These are phyloP conservation scores for Saturnispora galanensis DNA, from an alignment of 805 yeast genomes.

Conservation along the genomic window DNA sequence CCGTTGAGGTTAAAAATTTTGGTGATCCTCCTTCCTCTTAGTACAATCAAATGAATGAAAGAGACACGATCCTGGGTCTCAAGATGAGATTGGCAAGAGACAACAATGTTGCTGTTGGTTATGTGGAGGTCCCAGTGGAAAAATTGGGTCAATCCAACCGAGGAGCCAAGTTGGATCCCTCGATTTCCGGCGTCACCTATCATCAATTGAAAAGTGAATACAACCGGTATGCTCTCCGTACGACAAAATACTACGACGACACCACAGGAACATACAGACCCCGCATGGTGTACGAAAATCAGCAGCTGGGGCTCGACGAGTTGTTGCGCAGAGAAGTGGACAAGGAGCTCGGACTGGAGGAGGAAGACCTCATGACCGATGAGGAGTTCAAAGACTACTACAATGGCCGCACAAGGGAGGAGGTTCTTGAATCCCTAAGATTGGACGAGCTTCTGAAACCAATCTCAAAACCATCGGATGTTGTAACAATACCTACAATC, in stretches of 20 bases:
- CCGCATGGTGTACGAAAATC: conserved; percentile 20
- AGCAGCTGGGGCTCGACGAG: conserved; percentile 19
- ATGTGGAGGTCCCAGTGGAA: conserved; percentile 11
- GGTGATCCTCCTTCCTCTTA: background rate
- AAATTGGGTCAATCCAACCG: conserved; percentile 15
- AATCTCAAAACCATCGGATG: conserved; percentile 68
- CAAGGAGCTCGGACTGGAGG: conserved; percentile 20
- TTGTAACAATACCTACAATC: conserved; percentile 61
- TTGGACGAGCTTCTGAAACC: conserved; percentile 62
- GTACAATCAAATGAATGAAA: background rate
- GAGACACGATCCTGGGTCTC: conserved; percentile 19
- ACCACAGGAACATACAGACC: conserved; percentile 14
- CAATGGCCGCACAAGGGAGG: conserved; percentile 15
- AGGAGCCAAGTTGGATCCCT: conserved; percentile 23
- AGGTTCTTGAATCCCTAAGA: conserved; percentile 39
- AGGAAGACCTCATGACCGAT: conserved; percentile 8
- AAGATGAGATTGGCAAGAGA: conserved; percentile 8
- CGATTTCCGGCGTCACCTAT: conserved; percentile 19
- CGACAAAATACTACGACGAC: conserved; percentile 14
- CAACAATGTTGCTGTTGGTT: conserved; percentile 12
- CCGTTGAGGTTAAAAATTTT: background rate
- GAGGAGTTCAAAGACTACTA: conserved; percentile 12
- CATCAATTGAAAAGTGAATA: conserved; percentile 13
- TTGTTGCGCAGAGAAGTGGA: conserved; percentile 21
- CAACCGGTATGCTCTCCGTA: background rate